These are phyloP conservation scores for Naganishia friedmannii DNA, from an alignment of 768 basidiomycete species.

Conservation along the genomic window DNA sequence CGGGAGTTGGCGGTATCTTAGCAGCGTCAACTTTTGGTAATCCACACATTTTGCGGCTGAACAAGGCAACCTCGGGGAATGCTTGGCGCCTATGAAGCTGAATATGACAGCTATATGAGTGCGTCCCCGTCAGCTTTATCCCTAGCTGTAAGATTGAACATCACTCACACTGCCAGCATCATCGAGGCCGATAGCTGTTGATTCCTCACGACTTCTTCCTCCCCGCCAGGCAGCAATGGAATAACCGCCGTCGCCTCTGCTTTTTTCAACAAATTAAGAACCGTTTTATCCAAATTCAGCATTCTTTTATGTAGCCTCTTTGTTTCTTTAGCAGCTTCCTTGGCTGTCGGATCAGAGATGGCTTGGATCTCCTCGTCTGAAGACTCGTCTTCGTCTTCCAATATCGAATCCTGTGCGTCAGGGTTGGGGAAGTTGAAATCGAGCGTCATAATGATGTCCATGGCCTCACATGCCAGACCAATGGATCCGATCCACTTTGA, in stretches of 20 bases:
- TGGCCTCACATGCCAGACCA: slow-evolving; percentile 38
- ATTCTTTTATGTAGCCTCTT: slow-evolving; percentile 33
- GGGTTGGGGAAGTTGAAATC: slow-evolving; percentile 37
- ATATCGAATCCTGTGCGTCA: background rate
- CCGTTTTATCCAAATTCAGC: slow-evolving; percentile 39
- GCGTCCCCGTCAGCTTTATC: background rate
- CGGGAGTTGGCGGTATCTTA: slow-evolving; percentile 27
- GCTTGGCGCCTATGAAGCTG: slow-evolving; percentile 51
- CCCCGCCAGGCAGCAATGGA: slow-evolving; percentile 48
- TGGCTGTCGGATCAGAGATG: slow-evolving; percentile 9
- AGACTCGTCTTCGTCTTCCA: background rate
- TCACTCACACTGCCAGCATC: slow-evolving; percentile 42
- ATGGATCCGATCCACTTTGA: slow-evolving; percentile 44
- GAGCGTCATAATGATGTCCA: slow-evolving; percentile 44
- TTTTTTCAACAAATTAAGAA: slow-evolving; percentile 43
- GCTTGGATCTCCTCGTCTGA: slow-evolving; percentile 28
- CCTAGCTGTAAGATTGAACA: background rate
- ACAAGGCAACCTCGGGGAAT: slow-evolving; percentile 51
- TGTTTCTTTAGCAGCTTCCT: slow-evolving; percentile 24
- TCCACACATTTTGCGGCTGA: slow-evolving; percentile 50
- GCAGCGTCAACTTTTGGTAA: slow-evolving; percentile 39
- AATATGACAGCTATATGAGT: slow-evolving; percentile 38
- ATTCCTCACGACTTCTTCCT: slow-evolving; percentile 50
- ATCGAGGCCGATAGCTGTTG: slow-evolving; percentile 48
- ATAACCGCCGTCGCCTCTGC: slow-evolving; percentile 44